Evolutionary conservation across 805 yeast genomes (phyloP).

Genomic region (Zygotorulaspora danielsina): DNA sequence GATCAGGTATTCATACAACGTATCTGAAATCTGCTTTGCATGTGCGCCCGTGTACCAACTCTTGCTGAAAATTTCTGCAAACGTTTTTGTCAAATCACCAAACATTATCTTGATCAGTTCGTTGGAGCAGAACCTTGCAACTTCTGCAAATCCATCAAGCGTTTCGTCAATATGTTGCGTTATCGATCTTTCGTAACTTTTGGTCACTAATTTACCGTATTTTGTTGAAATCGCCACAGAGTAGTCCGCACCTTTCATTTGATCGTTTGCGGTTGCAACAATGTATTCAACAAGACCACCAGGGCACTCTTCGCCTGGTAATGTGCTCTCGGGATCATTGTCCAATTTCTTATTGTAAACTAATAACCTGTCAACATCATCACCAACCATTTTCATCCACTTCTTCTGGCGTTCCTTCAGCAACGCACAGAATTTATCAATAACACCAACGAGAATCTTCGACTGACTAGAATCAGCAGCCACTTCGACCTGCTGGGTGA

Average conservation of each 20-base stretch:
- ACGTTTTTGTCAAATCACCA: constrained; percentile 64
- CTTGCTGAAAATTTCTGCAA: constrained; percentile 58
- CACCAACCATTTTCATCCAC: constrained; percentile 55
- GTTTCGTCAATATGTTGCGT: constrained; percentile 54
- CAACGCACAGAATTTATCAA: constrained; percentile 62
- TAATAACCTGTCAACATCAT: constrained; percentile 44
- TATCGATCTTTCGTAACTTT: constrained; percentile 57
- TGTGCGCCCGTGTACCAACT: constrained; percentile 62
- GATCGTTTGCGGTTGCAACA: constrained; percentile 81
- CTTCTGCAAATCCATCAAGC: constrained; percentile 75
- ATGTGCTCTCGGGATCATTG: constrained; percentile 34
- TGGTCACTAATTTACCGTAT: constrained; percentile 60
- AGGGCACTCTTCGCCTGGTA: constrained; percentile 45
- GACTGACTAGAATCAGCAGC: constrained; percentile 84
- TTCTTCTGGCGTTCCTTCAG: constrained; percentile 56
- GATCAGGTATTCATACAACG: constrained; percentile 67
- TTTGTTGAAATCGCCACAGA: constrained; percentile 66
- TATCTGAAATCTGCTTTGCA: constrained; percentile 61
- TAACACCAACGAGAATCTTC: constrained; percentile 70
- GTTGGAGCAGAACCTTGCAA: constrained; percentile 60
- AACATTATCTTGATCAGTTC: constrained; percentile 57
- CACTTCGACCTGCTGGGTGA: constrained; percentile 84
- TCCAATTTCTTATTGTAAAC: constrained; percentile 34
- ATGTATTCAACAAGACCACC: constrained; percentile 78
- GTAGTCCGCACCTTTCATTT: constrained; percentile 63